Conservation (phyloP, 2,329 filamentous ascomycete genomes). For the Calonectria ilicicola region DNA sequence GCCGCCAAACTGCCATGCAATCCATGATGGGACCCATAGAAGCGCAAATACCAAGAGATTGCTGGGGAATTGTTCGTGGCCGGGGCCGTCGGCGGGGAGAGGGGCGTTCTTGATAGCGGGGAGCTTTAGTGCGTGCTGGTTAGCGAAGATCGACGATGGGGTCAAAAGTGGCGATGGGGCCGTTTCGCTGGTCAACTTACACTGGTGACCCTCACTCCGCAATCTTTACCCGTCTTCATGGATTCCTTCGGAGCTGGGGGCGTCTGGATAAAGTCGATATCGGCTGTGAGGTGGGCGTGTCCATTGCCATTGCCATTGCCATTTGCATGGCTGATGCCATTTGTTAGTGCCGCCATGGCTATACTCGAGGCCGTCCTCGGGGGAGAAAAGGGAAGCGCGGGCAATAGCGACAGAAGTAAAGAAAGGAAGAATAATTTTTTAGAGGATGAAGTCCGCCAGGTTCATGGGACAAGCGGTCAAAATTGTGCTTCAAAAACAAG, state of each 20-base stretch:
- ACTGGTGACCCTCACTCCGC: conserved; percentile 33
- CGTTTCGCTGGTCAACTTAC: conserved; percentile 16
- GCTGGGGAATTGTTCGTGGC: conserved; percentile 88
- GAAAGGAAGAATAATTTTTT: not conserved
- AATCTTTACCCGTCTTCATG: conserved; percentile 28
- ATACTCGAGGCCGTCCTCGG: not conserved
- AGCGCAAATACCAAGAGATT: conserved; percentile 76
- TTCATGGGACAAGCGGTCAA: conserved; percentile 34
- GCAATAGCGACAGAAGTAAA: not conserved
- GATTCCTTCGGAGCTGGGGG: conserved; percentile 29
- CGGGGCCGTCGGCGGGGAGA: conserved; percentile 85
- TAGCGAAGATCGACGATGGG: not conserved
- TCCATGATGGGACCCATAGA: conserved; percentile 77
- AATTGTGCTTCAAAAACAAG: conserved; percentile 13
- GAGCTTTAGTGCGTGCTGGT: conserved; percentile 66
- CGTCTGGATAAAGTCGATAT: conserved; percentile 39
- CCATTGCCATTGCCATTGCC: conserved; percentile 40
- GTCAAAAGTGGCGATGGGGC: not conserved
- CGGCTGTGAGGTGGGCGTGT: conserved; percentile 33
- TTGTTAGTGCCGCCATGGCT: conserved; percentile 28
- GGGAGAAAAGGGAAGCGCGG: not conserved
- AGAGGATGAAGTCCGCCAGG: conserved; percentile 17
- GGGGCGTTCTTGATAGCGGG: conserved; percentile 92
- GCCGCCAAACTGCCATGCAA: conserved; percentile 85
- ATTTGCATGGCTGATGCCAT: conserved; percentile 32